Evolutionary conservation across 495 filamentous ascomycete species (phyloP).

Genomic region (Daldinia caldariorum): DNA sequence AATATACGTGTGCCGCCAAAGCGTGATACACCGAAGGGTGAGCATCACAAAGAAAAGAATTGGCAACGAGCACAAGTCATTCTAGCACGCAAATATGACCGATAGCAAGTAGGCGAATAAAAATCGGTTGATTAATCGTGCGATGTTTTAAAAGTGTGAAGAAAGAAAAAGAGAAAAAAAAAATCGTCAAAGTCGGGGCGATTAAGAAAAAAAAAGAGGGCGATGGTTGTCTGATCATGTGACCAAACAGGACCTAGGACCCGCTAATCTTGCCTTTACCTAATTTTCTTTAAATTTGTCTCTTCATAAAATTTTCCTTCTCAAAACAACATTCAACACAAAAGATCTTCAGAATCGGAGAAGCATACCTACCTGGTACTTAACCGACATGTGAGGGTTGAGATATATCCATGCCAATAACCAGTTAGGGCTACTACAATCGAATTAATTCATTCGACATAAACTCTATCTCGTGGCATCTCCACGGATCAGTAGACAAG

Average conservation of each 20-base stretch:
- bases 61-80: slow-evolving; percentile 47
- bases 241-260: background rate
- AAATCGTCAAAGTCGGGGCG: slow-evolving; percentile 2
- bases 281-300: slow-evolving; percentile 23
- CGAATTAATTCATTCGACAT: slow-evolving; percentile 3
- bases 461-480: background rate
- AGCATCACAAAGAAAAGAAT: slow-evolving; percentile 31
- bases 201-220: slow-evolving; percentile 12
- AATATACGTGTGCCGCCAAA: slow-evolving; percentile 42
- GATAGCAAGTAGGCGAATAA: slow-evolving; percentile 55
- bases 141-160: slow-evolving; percentile 54
- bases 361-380: background rate
- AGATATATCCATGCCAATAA: background rate
- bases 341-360: background rate
- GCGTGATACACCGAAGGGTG: slow-evolving; percentile 34
- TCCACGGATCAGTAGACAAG: slow-evolving; percentile 18
- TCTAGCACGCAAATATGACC: slow-evolving; percentile 65
- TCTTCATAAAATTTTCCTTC: background rate
- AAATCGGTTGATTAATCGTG: slow-evolving; percentile 65
- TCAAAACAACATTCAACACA: slow-evolving; percentile 17
- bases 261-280: background rate
- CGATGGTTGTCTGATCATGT: slow-evolving; percentile 15
- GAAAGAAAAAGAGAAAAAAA: slow-evolving; percentile 46
- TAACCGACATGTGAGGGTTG: background rate
- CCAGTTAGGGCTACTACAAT: background rate